A percentile compares a stretch with the other conserved stretches of the same genome.
Evolutionary conservation across 2,329 filamentous ascomycete genomes (phyloP).

Genomic region (Sporothrix globosa): DNA sequence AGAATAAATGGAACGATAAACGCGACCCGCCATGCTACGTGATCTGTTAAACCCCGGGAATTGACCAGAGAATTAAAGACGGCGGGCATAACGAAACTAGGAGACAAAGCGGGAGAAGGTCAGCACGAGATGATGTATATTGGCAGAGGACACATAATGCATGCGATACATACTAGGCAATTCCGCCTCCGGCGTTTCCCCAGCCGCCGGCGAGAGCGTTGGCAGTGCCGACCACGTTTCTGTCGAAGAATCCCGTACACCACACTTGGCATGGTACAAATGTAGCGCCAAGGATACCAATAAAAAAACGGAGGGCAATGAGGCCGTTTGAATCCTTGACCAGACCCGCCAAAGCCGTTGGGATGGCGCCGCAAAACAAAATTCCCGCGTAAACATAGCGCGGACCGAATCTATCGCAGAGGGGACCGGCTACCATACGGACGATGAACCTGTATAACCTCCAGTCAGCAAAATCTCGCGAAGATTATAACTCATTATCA

Average conservation of each 20-base stretch:
- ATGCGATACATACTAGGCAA: constrained; percentile 72
- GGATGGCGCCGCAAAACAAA: constrained; percentile 77
- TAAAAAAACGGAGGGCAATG: constrained; percentile 74
- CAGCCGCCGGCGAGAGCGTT: constrained; percentile 89
- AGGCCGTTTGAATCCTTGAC: constrained; percentile 69
- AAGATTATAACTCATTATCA: background rate
- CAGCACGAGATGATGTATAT: too few relatives aligned
- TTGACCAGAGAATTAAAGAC: constrained; percentile 63
- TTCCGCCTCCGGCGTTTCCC: constrained; percentile 85
- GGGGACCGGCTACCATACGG: constrained; percentile 75
- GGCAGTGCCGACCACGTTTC: constrained; percentile 85
- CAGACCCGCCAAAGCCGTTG: constrained; percentile 79
- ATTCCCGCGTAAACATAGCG: constrained; percentile 77
- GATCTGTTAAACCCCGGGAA: background rate
- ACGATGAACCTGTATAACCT: constrained; percentile 62
- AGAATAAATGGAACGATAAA: constrained; percentile 23
- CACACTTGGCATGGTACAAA: constrained; percentile 91
- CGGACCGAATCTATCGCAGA: constrained; percentile 84
- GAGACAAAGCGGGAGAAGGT: background rate
- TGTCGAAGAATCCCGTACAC: constrained; percentile 91
- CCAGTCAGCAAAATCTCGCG: background rate
- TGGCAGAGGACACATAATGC: background rate
- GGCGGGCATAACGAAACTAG: constrained; percentile 70
- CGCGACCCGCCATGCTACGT: constrained; percentile 25
- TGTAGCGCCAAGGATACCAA: constrained; percentile 75